Evolutionary conservation across 768 basidiomycete species (phyloP).

Genomic region (Trametes cinnabarina): DNA sequence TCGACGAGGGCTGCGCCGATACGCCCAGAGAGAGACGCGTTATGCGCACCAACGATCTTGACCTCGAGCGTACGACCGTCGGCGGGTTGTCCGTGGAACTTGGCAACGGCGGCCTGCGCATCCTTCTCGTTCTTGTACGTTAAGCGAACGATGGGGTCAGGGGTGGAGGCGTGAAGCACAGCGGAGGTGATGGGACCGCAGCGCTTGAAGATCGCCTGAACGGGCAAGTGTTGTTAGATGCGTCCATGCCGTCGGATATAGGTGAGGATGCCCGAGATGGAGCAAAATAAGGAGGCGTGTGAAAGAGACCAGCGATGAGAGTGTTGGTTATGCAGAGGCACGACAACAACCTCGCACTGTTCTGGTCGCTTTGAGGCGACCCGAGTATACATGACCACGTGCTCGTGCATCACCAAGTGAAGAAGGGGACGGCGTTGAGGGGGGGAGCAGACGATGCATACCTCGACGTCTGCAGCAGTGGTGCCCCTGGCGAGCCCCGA

Average conservation of each 20-base stretch:
- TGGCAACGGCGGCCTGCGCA: constrained; percentile 65
- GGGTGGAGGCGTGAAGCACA: constrained; percentile 27
- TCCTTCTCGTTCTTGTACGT: constrained; percentile 65
- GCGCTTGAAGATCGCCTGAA: constrained; percentile 73
- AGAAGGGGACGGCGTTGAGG: background rate
- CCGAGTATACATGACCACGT: too few relatives aligned
- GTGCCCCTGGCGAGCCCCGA: constrained; percentile 73
- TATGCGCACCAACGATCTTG: constrained; percentile 54
- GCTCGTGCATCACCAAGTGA: too few relatives aligned
- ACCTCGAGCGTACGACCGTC: constrained; percentile 77
- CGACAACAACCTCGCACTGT: too few relatives aligned
- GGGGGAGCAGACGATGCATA: constrained; percentile 18
- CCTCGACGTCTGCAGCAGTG: constrained; percentile 76
- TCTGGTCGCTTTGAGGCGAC: too few relatives aligned
- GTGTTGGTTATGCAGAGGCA: too few relatives aligned
- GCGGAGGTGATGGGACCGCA: constrained; percentile 64
- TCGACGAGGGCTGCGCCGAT: constrained; percentile 46
- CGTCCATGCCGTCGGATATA: background rate
- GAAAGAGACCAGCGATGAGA: too few relatives aligned
- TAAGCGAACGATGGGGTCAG: constrained; percentile 58
- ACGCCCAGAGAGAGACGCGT: constrained; percentile 55
- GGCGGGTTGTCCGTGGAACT: constrained; percentile 78
- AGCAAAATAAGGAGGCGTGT: background rate
- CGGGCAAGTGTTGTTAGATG: background rate
- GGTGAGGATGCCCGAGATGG: too few relatives aligned